Evolutionary conservation across 768 basidiomycete species (phyloP), one percentile per base, ranked within the genome.

Genomic region (Termitomyces sp.): DNA sequence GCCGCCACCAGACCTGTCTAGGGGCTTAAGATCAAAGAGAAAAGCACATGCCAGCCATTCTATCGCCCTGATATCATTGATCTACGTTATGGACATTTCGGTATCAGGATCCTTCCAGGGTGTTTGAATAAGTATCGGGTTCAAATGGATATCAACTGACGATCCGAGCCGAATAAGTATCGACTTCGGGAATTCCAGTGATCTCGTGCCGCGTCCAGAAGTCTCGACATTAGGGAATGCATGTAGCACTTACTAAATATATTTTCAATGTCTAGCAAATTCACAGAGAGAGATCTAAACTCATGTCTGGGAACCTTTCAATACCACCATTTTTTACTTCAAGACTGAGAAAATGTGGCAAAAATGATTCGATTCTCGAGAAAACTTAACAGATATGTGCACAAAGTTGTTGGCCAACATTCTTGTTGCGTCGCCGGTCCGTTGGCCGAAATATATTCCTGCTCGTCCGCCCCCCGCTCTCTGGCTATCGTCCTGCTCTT

Each of bases 11-110:
- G 40, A 43, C 41, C 26, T 8, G 53, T 54, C 53, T 54, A 35
- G 53, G 58, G 32, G 40, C 18, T 22, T 20, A 30, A 47, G 40
- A 16, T 24, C 40, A 16, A 26, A 51, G 35, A 51, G 35, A 36
- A 51, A 52, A 52, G 52, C 47, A 49, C 54, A 55, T 55, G 54
- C 52, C 43, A 54, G 14, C 35, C 26, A 52, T 52, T 52, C 4
- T 2, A 28, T 38, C 40, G 40, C 40, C 3, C 18, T 33, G 20
- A 48, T 32, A 24, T 36, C 26, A 18, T 44, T 43, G 41, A 52
- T 46, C 41, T 24, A 14, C 40, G 30, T 54, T 10, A 52, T 38
- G 36, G 51, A 49, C 2, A 32, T 49, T 52, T 54, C 47, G 20
- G 54, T 49, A 33, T 33, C 48, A 33, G 44, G 45, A 47, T 47